Conservation (phyloP, 176 grass and related monocot genomes). For the Aechmea fasciata region DNA sequence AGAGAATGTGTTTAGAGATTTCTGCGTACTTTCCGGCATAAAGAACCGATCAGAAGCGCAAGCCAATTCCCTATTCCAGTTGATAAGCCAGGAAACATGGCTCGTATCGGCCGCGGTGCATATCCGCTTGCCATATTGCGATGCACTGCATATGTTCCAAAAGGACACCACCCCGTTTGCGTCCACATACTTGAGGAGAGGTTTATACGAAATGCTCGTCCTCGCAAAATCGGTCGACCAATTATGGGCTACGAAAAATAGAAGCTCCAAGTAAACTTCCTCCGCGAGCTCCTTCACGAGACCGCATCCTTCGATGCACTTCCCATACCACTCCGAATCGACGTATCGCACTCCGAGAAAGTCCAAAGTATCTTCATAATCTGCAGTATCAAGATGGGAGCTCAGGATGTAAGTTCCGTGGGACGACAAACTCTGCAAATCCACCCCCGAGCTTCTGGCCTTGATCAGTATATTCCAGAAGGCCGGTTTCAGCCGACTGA, state of each 20-base stretch:
- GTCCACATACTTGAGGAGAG: constrained; percentile 45
- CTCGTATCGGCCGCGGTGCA: constrained; percentile 32
- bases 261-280: constrained; percentile 40
- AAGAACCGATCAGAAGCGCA: constrained; percentile 25
- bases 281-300: constrained; percentile 35
- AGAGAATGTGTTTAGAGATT: constrained; percentile 8
- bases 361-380: constrained; percentile 24
- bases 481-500: constrained; percentile 26
- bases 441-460: constrained; percentile 23
- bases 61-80: constrained; percentile 48
- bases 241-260: constrained; percentile 36
- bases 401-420: constrained; percentile 55
- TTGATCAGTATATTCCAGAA: constrained; percentile 52
- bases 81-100: constrained; percentile 39
- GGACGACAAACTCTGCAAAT: constrained; percentile 33
- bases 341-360: constrained; percentile 45
- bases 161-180: constrained; percentile 18
- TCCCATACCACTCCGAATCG: constrained; percentile 41
- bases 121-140: constrained; percentile 7
- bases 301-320: constrained; percentile 50
- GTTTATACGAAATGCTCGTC: constrained; percentile 37
- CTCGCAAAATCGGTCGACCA: constrained; percentile 20
- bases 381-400: constrained; percentile 34
- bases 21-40: constrained; percentile 26
- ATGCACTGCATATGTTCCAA: constrained; percentile 30